Conservation (phyloP, 768 basidiomycete species). For the Tylopilus sp. region DNA sequence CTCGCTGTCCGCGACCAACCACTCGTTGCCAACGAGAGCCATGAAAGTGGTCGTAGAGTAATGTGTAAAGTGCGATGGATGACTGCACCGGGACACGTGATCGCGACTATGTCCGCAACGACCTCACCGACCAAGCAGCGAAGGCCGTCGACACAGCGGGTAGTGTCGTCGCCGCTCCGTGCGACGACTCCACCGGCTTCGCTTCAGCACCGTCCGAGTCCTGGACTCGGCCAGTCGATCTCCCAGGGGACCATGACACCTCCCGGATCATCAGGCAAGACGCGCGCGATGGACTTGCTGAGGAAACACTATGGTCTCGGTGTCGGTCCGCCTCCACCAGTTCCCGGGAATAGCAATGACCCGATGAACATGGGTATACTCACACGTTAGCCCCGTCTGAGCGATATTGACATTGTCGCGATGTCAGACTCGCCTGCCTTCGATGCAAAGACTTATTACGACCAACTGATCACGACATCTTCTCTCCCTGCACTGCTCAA, state of each 20-base stretch:
- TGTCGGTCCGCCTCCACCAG: slow-evolving; percentile 64
- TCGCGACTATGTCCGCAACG: slow-evolving; percentile 16
- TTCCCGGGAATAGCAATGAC: slow-evolving; percentile 56
- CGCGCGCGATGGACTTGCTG: slow-evolving; percentile 70
- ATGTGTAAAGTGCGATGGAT: background rate
- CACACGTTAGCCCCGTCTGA: background rate
- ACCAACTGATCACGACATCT: slow-evolving; percentile 80
- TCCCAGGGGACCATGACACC: slow-evolving; percentile 26
- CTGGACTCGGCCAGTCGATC: slow-evolving; percentile 20
- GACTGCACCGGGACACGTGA: slow-evolving; percentile 22
- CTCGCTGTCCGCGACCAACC: slow-evolving; percentile 51
- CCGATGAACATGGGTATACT: slow-evolving; percentile 77
- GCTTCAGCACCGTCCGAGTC: slow-evolving; percentile 12
- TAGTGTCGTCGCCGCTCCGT: slow-evolving; percentile 45
- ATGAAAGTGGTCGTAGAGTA: slow-evolving; percentile 7
- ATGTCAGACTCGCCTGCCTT: slow-evolving; percentile 74
- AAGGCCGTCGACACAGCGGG: slow-evolving; percentile 31
- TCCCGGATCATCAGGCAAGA: slow-evolving; percentile 38
- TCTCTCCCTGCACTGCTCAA: slow-evolving; percentile 71
- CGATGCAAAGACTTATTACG: slow-evolving; percentile 81
- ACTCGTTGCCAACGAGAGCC: slow-evolving; percentile 27
- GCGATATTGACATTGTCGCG: slow-evolving; percentile 1
- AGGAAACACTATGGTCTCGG: slow-evolving; percentile 87
- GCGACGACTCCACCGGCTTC: slow-evolving; percentile 35
- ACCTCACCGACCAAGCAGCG: slow-evolving; percentile 17